Evolutionary conservation across 1,284 basidiomycete species (phyloP), one percentile per base, ranked within the genome.

Genomic region (Coniferiporia weirii): DNA sequence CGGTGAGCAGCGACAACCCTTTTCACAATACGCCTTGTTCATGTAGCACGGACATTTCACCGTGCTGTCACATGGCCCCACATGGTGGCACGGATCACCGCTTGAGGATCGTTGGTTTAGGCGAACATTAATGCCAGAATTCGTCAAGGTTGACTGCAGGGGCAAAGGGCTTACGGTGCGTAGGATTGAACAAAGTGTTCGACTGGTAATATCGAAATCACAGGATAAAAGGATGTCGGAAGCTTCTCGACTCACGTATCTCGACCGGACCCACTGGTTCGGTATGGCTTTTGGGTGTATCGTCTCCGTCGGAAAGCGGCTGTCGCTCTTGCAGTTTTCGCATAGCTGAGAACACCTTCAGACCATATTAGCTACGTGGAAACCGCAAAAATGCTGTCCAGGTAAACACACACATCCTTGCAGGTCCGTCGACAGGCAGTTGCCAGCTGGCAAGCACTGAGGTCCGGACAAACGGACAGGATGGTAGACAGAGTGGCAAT

Each of bases 371-470:
- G n/a, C 10, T n/a, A 43, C 7, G 40, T 13, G 40, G 40, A 43
- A 46, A n/a, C 44, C 3, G 9, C 38, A 40, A 15, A 40, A 15
- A 40, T 40, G 3, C 38, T 9, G 15, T 9, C 9, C 38, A 40
- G 38, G 47, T 62, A 64, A 36, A 27, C 35, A 53, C 59, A 54
- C 51, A 77, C 79, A 66, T 78, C 71, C 54, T 65, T 61, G 63
- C 78, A 79, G 15, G 75, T 71, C 20, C 71, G 70, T 15, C 68
- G 68, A 60, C 70, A 73, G 10, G 79, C 51, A n/a, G 63, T 60
- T 17, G 77, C 74, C 20, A 80, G 64, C 48, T 71, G 66, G 64
- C 78, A 80, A 27, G 70, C 68, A 5, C 57, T 60, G 4, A 63
- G 57, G 52, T 75, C 67, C 15, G 74, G 73, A 15, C 69, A 69